phyloP scores from a whole-genome alignment of 2,329 filamentous ascomycete genomes.

The Penicillium griseofulvum region DNA sequence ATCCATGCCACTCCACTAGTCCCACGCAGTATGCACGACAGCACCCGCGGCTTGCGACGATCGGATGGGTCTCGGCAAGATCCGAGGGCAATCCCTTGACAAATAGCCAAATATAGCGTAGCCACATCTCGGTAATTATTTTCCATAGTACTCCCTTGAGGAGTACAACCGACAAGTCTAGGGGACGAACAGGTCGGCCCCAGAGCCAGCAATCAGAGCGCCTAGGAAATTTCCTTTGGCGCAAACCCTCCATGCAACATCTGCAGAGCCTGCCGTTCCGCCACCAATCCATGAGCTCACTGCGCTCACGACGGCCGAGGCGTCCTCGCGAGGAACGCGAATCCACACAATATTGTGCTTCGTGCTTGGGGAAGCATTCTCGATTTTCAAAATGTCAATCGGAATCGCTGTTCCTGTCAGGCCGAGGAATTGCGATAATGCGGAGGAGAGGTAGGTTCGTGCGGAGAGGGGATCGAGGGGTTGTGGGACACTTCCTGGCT shows the following conservation, averaged over 20 bases:
- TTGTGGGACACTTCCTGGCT: constrained; percentile 24
- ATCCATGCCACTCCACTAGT: not conserved
- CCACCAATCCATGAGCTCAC: constrained; percentile 48
- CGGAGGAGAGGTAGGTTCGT: constrained; percentile 45
- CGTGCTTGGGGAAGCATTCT: constrained; percentile 2
- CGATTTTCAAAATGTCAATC: constrained; percentile 48
- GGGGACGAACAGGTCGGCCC: constrained; percentile 35
- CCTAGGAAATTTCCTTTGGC: constrained; percentile 39
- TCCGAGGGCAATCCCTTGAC: not conserved
- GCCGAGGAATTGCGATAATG: constrained; percentile 49
- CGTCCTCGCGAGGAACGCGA: constrained; percentile 47
- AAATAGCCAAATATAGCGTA: not conserved
- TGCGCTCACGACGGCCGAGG: constrained; percentile 42
- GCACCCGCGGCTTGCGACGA: not conserved
- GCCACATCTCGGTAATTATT: not conserved
- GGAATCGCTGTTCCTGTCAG: constrained; percentile 47
- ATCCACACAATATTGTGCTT: constrained; percentile 38
- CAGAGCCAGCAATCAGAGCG: constrained; percentile 35
- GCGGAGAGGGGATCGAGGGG: constrained; percentile 48
- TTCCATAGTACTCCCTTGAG: not conserved
- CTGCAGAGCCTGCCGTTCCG: constrained; percentile 12
- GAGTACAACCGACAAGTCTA: constrained; percentile 4
- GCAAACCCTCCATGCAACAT: constrained; percentile 40
- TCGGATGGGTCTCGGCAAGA: not conserved
- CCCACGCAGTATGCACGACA: not conserved